Evolutionary conservation across 2,329 filamentous ascomycete genomes (phyloP).

Genomic region (Zalaria obscura): DNA sequence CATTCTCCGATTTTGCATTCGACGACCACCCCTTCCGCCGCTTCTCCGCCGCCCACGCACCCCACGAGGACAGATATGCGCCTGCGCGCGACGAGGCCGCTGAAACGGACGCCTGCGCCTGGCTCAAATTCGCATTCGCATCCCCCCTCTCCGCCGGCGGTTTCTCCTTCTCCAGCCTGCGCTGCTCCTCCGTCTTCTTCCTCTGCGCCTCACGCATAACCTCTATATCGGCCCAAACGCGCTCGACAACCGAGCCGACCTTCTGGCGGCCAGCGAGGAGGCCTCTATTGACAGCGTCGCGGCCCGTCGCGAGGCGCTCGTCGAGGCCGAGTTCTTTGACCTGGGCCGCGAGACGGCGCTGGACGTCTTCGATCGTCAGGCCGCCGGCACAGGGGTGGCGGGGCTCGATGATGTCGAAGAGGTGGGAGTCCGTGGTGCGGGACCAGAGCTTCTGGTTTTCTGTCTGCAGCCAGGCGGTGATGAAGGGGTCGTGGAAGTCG

Average conservation of each 20-base stretch:
- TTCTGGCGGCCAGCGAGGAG: constrained; percentile 79
- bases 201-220: constrained; percentile 59
- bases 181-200: constrained; percentile 44
- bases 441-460: constrained; percentile 90
- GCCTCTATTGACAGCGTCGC: constrained; percentile 77
- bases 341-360: constrained; percentile 77
- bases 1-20: background rate
- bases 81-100: constrained; percentile 42
- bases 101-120: constrained; percentile 40
- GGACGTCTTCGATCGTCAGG: constrained; percentile 85
- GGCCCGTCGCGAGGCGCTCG: constrained; percentile 70
- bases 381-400: constrained; percentile 88
- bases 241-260: constrained; percentile 75
- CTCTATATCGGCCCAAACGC: constrained; percentile 83
- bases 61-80: constrained; percentile 50
- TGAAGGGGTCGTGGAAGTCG: constrained; percentile 75
- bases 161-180: constrained; percentile 9
- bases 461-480: constrained; percentile 75
- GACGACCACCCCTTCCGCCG: constrained; percentile 36
- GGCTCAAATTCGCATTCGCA: constrained; percentile 17
- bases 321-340: constrained; percentile 89
- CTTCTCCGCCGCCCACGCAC: constrained; percentile 59
- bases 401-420: constrained; percentile 91
- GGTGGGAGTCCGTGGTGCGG: constrained; percentile 54
- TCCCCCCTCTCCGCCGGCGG: constrained; percentile 6